phyloP scores from a whole-genome alignment of 192 early-diverging fungal species.

The Dissophora ornata region DNA sequence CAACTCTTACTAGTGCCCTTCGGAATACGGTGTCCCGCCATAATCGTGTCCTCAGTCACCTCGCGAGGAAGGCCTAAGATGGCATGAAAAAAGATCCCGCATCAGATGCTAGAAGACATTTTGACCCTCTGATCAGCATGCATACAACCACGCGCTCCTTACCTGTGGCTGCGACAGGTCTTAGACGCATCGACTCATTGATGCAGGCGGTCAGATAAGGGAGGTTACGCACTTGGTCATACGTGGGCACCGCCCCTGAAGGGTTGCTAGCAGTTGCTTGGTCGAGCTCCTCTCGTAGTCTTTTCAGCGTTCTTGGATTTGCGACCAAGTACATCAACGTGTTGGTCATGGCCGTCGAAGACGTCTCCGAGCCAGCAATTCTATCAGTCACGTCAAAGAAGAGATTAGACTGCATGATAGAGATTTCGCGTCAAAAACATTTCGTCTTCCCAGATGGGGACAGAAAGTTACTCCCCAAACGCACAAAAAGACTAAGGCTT shows the following conservation, averaged over 20 bases:
- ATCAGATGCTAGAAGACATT: too few species aligned
- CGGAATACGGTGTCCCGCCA: slow-evolving; percentile 57
- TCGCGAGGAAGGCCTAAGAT: slow-evolving; percentile 54
- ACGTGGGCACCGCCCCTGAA: slow-evolving; percentile 22
- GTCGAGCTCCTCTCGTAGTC: slow-evolving; percentile 37
- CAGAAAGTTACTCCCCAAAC: too few species aligned
- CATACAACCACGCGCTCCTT: background rate
- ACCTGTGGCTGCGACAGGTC: slow-evolving; percentile 55
- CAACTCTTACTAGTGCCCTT: slow-evolving; percentile 59
- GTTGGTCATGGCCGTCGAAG: slow-evolving; percentile 29
- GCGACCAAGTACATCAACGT: slow-evolving; percentile 41
- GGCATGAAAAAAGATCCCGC: too few species aligned
- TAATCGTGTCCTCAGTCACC: slow-evolving; percentile 34
- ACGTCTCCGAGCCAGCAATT: slow-evolving; percentile 53
- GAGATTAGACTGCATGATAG: background rate
- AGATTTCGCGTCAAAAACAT: too few species aligned
- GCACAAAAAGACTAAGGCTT: slow-evolving; percentile 55
- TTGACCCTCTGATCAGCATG: background rate
- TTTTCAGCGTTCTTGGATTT: slow-evolving; percentile 32
- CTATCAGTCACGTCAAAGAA: slow-evolving; percentile 14
- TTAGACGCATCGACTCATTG: slow-evolving; percentile 65
- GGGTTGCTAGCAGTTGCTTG: slow-evolving; percentile 24
- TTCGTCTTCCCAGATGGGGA: too few species aligned
- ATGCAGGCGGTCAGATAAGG: slow-evolving; percentile 64
- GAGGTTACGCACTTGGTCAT: slow-evolving; percentile 60